Conservation (phyloP, 2,329 filamentous ascomycete genomes). For the Ascochyta fabae region DNA sequence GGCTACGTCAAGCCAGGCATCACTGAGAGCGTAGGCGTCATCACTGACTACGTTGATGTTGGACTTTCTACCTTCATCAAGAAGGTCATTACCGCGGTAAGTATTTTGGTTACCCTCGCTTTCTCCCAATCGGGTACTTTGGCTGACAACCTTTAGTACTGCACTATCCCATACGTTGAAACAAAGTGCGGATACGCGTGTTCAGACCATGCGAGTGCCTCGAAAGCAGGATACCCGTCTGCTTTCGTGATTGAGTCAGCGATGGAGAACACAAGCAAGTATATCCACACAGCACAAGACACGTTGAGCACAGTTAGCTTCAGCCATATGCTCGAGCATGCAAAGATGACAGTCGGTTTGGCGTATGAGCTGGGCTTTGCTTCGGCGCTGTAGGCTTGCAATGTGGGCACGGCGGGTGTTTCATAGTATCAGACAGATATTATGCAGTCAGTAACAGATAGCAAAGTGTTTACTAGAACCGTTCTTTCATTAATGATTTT, state of each 20-base stretch:
- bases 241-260: slow-evolving; percentile 76
- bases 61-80: slow-evolving; percentile 87
- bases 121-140: background rate
- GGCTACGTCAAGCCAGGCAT: slow-evolving; percentile 82
- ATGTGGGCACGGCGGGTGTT: too few relatives aligned
- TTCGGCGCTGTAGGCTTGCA: background rate
- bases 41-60: slow-evolving; percentile 85
- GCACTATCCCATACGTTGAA: slow-evolving; percentile 80
- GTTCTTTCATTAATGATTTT: too few relatives aligned
- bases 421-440: too few relatives aligned
- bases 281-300: slow-evolving; percentile 73
- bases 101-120: slow-evolving; percentile 6
- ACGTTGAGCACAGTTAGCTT: slow-evolving; percentile 74
- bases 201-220: slow-evolving; percentile 74
- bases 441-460: too few relatives aligned
- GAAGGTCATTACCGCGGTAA: slow-evolving; percentile 69
- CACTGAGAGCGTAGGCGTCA: slow-evolving; percentile 84
- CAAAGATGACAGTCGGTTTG: slow-evolving; percentile 78
- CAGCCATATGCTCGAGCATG: slow-evolving; percentile 88
- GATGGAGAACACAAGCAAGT: slow-evolving; percentile 65
- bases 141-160: slow-evolving; percentile 64
- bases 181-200: slow-evolving; percentile 89
- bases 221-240: slow-evolving; percentile 73
- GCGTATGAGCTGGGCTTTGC: slow-evolving; percentile 83
- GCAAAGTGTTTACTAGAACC: too few relatives aligned